Conservation (phyloP, 331 rosid species). For the Quercus phellos region DNA sequence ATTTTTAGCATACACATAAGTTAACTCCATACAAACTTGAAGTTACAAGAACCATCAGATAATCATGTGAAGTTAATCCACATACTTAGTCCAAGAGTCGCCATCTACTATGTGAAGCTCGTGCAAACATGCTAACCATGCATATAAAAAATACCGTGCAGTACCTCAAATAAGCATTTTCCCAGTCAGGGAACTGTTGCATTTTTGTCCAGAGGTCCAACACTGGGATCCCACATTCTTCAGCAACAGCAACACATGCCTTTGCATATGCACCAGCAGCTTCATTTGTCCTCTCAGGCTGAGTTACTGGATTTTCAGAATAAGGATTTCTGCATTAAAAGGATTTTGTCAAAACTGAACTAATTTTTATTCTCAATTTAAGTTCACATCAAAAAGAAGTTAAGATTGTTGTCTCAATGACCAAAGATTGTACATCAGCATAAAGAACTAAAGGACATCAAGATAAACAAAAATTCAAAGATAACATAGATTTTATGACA, state of each 20-base stretch:
- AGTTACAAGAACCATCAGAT: background rate
- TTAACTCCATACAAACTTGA: background rate
- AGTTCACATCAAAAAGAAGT: background rate
- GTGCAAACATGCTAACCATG: background rate
- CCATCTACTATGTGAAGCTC: background rate
- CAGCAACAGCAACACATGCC: conserved; percentile 63
- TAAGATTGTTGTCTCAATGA: background rate
- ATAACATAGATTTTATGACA: background rate
- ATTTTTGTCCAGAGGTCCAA: conserved; percentile 83
- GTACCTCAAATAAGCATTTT: conserved; percentile 48
- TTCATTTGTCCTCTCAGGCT: conserved; percentile 89
- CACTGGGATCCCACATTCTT: conserved; percentile 52
- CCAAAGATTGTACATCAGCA: background rate
- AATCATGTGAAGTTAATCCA: background rate
- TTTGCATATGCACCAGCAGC: conserved; percentile 78
- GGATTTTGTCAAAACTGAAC: background rate
- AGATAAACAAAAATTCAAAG: background rate
- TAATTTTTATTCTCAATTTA: background rate
- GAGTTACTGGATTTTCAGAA: conserved; percentile 49
- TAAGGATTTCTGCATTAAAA: conserved; percentile 47
- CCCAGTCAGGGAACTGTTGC: conserved; percentile 63
- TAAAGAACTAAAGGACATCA: background rate
- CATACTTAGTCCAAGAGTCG: background rate
- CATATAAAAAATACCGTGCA: background rate
- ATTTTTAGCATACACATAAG: background rate